Percentiles rank a stretch among this genome's conserved stretches.
Evolutionary conservation across 148 eudicot species (phyloP).

Genomic region (Rhododendron henanense): DNA sequence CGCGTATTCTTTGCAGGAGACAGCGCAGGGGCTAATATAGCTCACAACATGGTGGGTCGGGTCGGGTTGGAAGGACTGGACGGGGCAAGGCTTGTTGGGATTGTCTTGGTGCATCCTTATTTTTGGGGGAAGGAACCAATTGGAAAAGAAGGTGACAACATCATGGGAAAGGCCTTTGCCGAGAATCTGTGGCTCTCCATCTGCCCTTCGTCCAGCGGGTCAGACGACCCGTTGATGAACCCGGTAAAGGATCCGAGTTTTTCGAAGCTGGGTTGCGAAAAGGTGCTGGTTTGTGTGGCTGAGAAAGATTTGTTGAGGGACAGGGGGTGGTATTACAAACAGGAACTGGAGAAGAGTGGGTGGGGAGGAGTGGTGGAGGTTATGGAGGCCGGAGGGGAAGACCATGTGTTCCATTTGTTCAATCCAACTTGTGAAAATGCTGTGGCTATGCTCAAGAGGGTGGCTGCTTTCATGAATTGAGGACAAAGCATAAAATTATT

Average conservation of each 20-base stretch:
- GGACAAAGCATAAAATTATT: too few relatives aligned
- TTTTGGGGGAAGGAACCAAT: neutral
- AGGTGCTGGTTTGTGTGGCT: conserved; percentile 30
- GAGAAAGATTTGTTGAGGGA: conserved; percentile 24
- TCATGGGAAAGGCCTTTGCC: neutral
- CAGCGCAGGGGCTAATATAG: too few relatives aligned
- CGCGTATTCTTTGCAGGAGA: too few relatives aligned
- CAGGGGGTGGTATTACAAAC: conserved; percentile 24
- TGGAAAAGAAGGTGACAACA: neutral
- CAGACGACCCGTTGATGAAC: conserved; percentile 27
- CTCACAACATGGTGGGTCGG: neutral
- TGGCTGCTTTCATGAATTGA: too few relatives aligned
- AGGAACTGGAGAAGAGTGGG: conserved; percentile 22
- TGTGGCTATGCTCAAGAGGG: too few relatives aligned
- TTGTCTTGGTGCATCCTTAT: conserved; percentile 5
- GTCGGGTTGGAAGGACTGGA: conserved; percentile 5
- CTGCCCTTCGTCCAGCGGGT: conserved; percentile 9
- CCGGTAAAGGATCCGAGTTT: conserved; percentile 24
- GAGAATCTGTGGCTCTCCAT: conserved; percentile 14
- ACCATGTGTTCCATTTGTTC: too few relatives aligned
- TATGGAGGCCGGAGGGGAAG: neutral
- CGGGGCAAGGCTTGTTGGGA: conserved; percentile 1
- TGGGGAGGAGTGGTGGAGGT: conserved; percentile 29
- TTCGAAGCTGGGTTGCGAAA: conserved; percentile 17
- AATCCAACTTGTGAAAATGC: too few relatives aligned